These are phyloP conservation scores for Oryza longistaminata DNA, from an alignment of 176 grass and related monocot genomes.

Conservation along the genomic window DNA sequence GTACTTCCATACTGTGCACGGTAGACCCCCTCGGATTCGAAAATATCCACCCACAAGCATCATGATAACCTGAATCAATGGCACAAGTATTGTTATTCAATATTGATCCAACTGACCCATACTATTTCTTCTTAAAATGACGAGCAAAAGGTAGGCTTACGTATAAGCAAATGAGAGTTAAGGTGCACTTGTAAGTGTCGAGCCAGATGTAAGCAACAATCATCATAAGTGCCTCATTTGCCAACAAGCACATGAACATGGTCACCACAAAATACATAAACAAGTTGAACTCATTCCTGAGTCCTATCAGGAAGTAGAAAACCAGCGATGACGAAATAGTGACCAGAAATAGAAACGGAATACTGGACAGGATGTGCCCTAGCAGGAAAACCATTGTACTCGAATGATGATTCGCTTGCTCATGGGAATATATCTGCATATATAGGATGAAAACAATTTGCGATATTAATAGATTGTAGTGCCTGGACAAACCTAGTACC, in stretches of 20 bases:
- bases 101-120: neutral
- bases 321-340: conserved; percentile 73
- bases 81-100: neutral
- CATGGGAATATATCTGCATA: conserved; percentile 73
- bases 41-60: conserved; percentile 96
- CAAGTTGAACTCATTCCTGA: conserved; percentile 84
- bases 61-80: conserved; percentile 59
- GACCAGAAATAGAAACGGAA: conserved; percentile 82
- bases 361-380: conserved; percentile 74
- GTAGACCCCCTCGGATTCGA: conserved; percentile 56
- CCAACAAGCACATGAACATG: conserved; percentile 80
- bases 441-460: neutral
- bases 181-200: conserved; percentile 67
- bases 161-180: conserved; percentile 73
- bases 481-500: neutral
- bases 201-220: conserved; percentile 69
- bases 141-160: conserved; percentile 43
- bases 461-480: neutral
- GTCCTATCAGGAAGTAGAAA: conserved; percentile 87
- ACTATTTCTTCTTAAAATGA: neutral
- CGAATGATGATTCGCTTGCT: conserved; percentile 77
- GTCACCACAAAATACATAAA: conserved; percentile 85
- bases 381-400: conserved; percentile 74
- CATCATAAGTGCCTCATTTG: conserved; percentile 93
- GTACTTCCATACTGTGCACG: conserved; percentile 69